Percentiles rank a stretch among this genome's conserved stretches.
Evolutionary conservation across 306 rosid species (phyloP).

Genomic region (Cicer arietinum): DNA sequence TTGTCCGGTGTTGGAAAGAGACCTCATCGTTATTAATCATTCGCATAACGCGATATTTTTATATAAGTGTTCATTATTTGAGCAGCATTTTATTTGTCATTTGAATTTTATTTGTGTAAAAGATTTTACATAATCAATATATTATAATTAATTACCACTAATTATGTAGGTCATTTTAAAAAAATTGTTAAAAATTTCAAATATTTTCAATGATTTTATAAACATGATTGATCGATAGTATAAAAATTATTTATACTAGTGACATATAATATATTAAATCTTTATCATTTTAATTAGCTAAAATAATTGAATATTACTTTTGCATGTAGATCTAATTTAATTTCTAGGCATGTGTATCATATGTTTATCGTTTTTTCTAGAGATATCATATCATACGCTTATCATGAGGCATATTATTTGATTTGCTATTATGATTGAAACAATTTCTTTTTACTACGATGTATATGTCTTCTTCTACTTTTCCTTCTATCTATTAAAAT

Average conservation of each 20-base stretch:
- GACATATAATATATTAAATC: too few relatives aligned
- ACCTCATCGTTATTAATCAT: slow-evolving; percentile 4
- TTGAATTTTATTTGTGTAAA: too few relatives aligned
- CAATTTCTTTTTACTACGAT: slow-evolving; percentile 6
- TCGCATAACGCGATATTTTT: slow-evolving; percentile 12
- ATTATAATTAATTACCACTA: too few relatives aligned
- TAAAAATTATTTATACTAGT: too few relatives aligned
- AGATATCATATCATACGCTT: not conserved
- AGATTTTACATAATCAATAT: too few relatives aligned
- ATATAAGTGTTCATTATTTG: slow-evolving; percentile 4
- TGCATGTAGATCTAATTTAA: not conserved
- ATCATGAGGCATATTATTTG: not conserved
- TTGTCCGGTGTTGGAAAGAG: slow-evolving; percentile 35
- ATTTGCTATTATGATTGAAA: slow-evolving; percentile 39
- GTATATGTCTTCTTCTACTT: not conserved
- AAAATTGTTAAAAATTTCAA: too few relatives aligned
- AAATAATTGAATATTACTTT: slow-evolving; percentile 6
- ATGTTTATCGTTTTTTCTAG: not conserved
- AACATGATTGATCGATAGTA: too few relatives aligned
- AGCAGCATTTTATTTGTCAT: slow-evolving; percentile 1
- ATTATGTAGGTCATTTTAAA: too few relatives aligned
- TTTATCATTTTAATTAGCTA: not conserved
- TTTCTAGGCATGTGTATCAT: slow-evolving; percentile 5
- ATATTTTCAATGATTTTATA: too few relatives aligned
- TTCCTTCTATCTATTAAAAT: slow-evolving; percentile 38